A percentile compares a stretch with the other conserved stretches of the same genome.
Conservation (phyloP, 768 basidiomycete genomes). For the Udeniomyces megalosporus region DNA sequence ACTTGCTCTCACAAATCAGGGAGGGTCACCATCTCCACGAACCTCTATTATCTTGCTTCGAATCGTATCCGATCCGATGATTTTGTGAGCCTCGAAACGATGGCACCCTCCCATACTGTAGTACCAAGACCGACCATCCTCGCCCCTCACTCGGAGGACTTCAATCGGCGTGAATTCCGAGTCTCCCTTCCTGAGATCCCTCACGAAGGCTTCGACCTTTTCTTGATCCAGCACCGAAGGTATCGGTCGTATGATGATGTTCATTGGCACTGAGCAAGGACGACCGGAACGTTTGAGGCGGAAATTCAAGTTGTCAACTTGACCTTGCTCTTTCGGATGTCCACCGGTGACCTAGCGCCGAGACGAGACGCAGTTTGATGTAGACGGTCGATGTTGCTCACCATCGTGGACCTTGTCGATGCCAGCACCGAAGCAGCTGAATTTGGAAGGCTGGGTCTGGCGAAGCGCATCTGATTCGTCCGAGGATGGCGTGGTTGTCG, state of each 20-base stretch:
- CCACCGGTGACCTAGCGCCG: background rate
- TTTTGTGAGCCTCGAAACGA: conserved; percentile 29
- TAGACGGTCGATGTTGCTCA: too few relatives aligned
- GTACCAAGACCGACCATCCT: conserved; percentile 22
- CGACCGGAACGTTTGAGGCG: background rate
- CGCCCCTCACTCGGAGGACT: conserved; percentile 23
- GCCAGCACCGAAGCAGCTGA: conserved; percentile 3
- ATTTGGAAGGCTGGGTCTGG: conserved; percentile 2
- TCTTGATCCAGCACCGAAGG: conserved; percentile 27
- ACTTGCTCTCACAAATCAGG: too few relatives aligned
- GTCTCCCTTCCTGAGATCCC: conserved; percentile 24
- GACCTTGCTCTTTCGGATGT: background rate
- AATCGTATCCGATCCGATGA: conserved; percentile 25
- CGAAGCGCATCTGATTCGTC: too few relatives aligned
- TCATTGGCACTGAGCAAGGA: conserved; percentile 23
- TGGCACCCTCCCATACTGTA: conserved; percentile 31
- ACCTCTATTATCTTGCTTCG: conserved; percentile 28
- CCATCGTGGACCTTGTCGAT: conserved; percentile 12
- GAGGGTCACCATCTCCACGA: too few relatives aligned
- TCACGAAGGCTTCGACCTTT: conserved; percentile 29
- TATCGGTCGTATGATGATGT: conserved; percentile 27
- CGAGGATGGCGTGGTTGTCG: too few relatives aligned
- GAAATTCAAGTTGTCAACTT: too few relatives aligned
- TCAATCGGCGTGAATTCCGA: conserved; percentile 20
- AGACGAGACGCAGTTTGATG: too few relatives aligned